phyloP scores from a whole-genome alignment of 345 rosid genomes.

The Eutrema yunnanense region DNA sequence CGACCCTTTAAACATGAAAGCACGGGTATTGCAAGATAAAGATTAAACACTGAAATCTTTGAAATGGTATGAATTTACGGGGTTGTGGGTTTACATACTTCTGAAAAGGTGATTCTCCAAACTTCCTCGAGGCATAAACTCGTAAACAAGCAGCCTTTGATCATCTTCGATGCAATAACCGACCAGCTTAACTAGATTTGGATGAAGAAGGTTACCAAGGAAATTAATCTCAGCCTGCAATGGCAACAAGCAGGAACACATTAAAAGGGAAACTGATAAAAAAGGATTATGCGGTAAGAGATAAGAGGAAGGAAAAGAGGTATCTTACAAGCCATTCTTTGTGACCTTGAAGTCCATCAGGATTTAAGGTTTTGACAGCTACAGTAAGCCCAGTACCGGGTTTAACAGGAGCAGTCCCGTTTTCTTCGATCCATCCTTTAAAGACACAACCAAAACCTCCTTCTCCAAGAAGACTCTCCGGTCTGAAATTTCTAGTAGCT shows the following conservation, averaged over 20 bases:
- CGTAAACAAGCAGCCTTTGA: constrained; percentile 58
- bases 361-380: constrained; percentile 95
- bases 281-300: neutral
- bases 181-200: constrained; percentile 50
- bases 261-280: neutral
- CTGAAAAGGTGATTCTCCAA: constrained; percentile 65
- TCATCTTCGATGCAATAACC: constrained; percentile 61
- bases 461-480: constrained; percentile 96
- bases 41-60: neutral
- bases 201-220: constrained; percentile 60
- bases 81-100: constrained; percentile 32
- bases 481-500: constrained; percentile 93
- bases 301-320: neutral
- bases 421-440: constrained; percentile 96
- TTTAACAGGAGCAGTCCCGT: constrained; percentile 96
- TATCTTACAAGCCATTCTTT: constrained; percentile 91
- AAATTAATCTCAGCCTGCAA: constrained; percentile 72
- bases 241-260: constrained; percentile 13
- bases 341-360: constrained; percentile 98
- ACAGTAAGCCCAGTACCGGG: constrained; percentile 98
- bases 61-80: neutral
- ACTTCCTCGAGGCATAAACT: constrained; percentile 69
- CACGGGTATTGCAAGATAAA: neutral
- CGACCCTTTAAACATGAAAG: constrained; percentile 43
- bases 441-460: constrained; percentile 98